Base-by-base conservation (phyloP, 2,329 filamentous ascomycete genomes). In the Amphichorda felina region DNA sequence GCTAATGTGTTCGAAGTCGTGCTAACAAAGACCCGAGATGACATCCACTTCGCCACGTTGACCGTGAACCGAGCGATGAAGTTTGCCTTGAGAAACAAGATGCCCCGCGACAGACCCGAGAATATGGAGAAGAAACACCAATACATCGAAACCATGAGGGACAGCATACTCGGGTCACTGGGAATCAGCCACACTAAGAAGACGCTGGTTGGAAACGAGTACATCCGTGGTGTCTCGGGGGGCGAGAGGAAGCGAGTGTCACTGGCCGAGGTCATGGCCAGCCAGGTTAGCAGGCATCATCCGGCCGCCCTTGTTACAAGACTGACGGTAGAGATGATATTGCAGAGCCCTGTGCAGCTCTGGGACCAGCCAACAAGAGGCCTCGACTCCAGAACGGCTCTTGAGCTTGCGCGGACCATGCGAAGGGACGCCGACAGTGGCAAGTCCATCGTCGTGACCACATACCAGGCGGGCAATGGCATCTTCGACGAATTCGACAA, bases 341-440 rank as follows among this genome's bases (percentile, higher is more conserved):
- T n/a, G n/a, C n/a, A n/a, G n/a, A 28, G 18, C 13, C 17, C 25
- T 18, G 19, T 38, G n/a, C 30, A 78, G 8, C 78, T 72, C 45
- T 82, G 76, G 75, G 79, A 84, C 45, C 82, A 84, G 47, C 72
- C 70, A 1, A 83, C 79, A 1, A 60, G 79, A 36, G 79, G 79
- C 28, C 60, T 84, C 1, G 79, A 84, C 53, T 73, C 77, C 9
- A 78, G 69, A n/a, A 82, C 75, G 1, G 79, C 79, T 5, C 60
- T 83, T 1, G 79, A 83, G 42, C 82, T 80, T 42, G 73, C 72
- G n/a, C 70, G 70, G 37, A 66, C 65, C 2, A 50, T 75, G 4
- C 66, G 71, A 3, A 61, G 62, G 37, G 73, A 79, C 63, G 79
- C 79, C 5, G 72, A 81, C 41, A 71, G 67, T 42, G 68, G 75